Evolutionary conservation across 805 yeast genomes (phyloP).

Genomic region (Metschnikowia arizonensis): DNA sequence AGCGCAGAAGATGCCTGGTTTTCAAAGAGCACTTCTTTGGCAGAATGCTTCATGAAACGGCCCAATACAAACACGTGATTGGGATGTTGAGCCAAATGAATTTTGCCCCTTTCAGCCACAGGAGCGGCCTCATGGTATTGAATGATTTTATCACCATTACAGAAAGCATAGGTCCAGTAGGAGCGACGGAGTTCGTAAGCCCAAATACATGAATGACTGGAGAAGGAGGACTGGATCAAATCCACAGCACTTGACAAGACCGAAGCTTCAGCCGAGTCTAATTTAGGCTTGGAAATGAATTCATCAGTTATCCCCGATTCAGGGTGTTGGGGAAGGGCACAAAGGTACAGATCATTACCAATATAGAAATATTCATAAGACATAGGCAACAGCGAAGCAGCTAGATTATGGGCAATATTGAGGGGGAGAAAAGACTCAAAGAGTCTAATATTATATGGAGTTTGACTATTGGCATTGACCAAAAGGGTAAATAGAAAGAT

Average conservation of each 20-base stretch:
- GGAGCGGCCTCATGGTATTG: slow-evolving; percentile 43
- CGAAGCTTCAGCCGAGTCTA: slow-evolving; percentile 7
- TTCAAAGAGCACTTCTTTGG: slow-evolving; percentile 7
- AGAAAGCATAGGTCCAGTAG: slow-evolving; percentile 55
- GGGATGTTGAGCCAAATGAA: slow-evolving; percentile 28
- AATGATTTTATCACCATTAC: slow-evolving; percentile 44
- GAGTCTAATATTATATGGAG: slow-evolving; percentile 9
- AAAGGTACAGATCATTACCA: slow-evolving; percentile 12
- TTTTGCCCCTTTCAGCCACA: slow-evolving; percentile 20
- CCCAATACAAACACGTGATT: slow-evolving; percentile 34
- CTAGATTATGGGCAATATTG: not conserved
- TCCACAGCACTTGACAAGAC: slow-evolving; percentile 12
- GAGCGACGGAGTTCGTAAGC: slow-evolving; percentile 27
- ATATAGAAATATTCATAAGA: not conserved
- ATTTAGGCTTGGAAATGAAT: too few species aligned
- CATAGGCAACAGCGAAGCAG: not conserved
- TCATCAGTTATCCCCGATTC: too few species aligned
- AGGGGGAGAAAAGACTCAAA: slow-evolving; percentile 7
- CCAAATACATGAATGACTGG: slow-evolving; percentile 12
- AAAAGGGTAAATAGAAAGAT: not conserved
- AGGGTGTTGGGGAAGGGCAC: slow-evolving; percentile 1
- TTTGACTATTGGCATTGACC: not conserved
- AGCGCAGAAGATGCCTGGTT: slow-evolving; percentile 21
- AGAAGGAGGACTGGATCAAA: slow-evolving; percentile 11
- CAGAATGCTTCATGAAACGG: slow-evolving; percentile 21